Evolutionary conservation across 495 filamentous ascomycete genomes (phyloP).

Genomic region (Neurospora sp.): DNA sequence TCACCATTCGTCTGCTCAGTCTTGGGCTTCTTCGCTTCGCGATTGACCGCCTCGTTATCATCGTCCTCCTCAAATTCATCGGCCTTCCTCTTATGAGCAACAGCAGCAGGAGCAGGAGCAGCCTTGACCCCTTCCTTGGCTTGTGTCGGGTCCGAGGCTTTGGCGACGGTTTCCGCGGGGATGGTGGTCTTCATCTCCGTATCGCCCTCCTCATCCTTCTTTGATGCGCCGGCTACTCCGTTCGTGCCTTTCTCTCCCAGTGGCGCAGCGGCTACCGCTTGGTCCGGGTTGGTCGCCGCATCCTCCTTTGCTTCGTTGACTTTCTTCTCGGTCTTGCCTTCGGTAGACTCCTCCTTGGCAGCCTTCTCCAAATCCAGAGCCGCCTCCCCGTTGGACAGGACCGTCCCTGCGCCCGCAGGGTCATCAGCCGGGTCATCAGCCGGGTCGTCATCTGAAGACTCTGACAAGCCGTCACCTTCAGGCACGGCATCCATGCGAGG

Average conservation of each 20-base stretch:
- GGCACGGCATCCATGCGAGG: not conserved
- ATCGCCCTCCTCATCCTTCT: conserved; percentile 6
- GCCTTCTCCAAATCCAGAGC: not conserved
- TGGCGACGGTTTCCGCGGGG: not conserved
- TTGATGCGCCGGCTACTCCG: not conserved
- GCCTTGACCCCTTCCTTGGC: conserved; percentile 1
- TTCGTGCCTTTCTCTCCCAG: conserved; percentile 3
- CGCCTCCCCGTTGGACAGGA: not conserved
- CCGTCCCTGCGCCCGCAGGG: not conserved
- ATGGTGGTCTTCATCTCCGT: conserved; percentile 9
- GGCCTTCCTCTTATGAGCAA: conserved; percentile 3
- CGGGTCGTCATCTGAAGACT: not conserved
- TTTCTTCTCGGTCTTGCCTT: conserved; percentile 1
- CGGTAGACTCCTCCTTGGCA: conserved; percentile 1
- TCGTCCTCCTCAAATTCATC: conserved; percentile 11
- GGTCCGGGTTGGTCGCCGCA: not conserved
- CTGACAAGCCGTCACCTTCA: not conserved
- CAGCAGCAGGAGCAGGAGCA: conserved; percentile 3
- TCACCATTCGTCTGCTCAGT: conserved; percentile 13
- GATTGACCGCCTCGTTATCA: conserved; percentile 6
- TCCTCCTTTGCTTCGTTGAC: conserved; percentile 1
- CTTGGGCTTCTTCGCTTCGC: conserved; percentile 27
- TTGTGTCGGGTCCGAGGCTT: not conserved
- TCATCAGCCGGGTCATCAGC: not conserved
- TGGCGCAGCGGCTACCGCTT: not conserved